Evolutionary conservation across 805 yeast genomes (phyloP), one percentile per base, ranked within the genome.

Genomic region (Priceomyces melissophilus): DNA sequence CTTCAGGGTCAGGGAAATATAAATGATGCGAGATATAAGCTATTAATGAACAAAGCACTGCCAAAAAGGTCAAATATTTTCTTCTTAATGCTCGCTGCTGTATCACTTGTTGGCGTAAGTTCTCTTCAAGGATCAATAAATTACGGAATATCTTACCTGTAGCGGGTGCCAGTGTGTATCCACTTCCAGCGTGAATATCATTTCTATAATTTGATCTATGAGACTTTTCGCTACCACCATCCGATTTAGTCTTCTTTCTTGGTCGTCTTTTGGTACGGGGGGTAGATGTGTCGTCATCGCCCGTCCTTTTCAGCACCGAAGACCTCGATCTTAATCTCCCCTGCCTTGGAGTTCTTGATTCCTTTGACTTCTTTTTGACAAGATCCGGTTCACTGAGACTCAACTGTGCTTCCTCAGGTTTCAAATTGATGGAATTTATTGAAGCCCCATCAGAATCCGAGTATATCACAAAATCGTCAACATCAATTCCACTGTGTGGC

Each of bases 111-210:
- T 77, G 81, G 30, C 97, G 73, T 38, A 93, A 68, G 40, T 87
- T 81, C 55, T 90, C 96, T 60, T 91, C 99, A 39, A 90, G 61
- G 11, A 91, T 84, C 36, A 91, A 67, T 49, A 93, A 63, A 58
- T 91, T 89, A 35, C 95, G 75, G 59, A 83, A 87, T 11, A 88
- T 81, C 67, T 84, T 82, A 1, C 89, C 85, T 0, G 85, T 74
- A 6, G 81, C 77, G 2, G 73, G 75, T 17, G 60, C 53, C 47
- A 54, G 57, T 4, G 63, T 56, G 39, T 61, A 61, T 8, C 66
- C 66, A 35, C 58, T 49, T 2, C 62, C 64, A 3, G 41, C 31
- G 7, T 45, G 45, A 27, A 32, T 40, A 10, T 46, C 55, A 32
- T 53, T 50, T 32, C 45, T 37, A n/a, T 39, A 17, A n/a, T 52